Base-by-base conservation (phyloP, 1,139 yeast species). In the Hemisphaericaspora xylanilytica region DNA sequence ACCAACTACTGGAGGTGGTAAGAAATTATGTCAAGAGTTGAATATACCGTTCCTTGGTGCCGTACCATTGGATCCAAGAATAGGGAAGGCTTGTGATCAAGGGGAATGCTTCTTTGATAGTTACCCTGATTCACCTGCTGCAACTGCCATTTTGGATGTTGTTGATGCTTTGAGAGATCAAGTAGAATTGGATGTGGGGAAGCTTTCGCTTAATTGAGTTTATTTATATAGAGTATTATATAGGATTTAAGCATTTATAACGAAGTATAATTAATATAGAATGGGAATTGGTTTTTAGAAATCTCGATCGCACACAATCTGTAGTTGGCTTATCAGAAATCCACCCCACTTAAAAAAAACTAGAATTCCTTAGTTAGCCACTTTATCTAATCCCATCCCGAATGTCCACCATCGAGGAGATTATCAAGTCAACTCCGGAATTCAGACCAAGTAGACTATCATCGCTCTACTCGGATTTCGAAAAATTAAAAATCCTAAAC, bases 1-100 rank as follows among this genome's bases (percentile, higher is more conserved):
- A 47, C 88, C 97, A 26, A 92, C 97, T 3, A 94, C 98, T 1
- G 98, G 98, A 12, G 99, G 99, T 14, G 99, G 97, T 6, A 74
- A 78, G 50, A 79, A 81, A 27, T 66, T 94, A 39, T 94, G 97
- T 41, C 65, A 82, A 51, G 98, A 92, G 42, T 63, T 85, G 58
- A 72, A 70, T 7, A 75, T 94, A 18, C 83, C 85, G 15, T 92
- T 83, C 52, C 67, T 94, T 41, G 99, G 99, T 1, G 75, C 87
- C 10, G 96, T 94, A 1, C 99, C 99, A 0, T 70, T 94, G 37
- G 99, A 94, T 63, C 98, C 98, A 11, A 71, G 97, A 44, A 89
- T 94, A 13, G 97, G 97, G 2, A 75, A 71, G 50, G 75, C 92
- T 17, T 89, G 97, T 61, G 99, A 94, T 56, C 55, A 67, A 21